A percentile compares a stretch with the other conserved stretches of the same genome.
Conservation (phyloP, 768 basidiomycete genomes). For the Omphalotus guepiniiformis region DNA sequence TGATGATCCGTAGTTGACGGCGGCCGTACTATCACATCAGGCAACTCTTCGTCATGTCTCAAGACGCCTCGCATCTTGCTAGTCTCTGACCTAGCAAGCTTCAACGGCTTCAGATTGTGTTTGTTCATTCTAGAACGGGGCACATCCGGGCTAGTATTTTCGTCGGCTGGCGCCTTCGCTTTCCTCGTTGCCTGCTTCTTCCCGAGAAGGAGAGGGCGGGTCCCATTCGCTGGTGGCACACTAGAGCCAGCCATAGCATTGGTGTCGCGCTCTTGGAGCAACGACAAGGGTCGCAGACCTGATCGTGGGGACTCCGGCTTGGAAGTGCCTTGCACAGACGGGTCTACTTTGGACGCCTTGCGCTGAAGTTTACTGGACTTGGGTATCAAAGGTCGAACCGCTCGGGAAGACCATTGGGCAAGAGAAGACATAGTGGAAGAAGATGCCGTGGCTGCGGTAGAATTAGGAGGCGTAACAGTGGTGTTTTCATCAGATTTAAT, state of each 20-base stretch:
- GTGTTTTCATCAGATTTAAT: constrained; percentile 52
- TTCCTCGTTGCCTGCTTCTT: constrained; percentile 49
- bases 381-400: constrained; percentile 49
- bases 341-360: constrained; percentile 30
- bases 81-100: constrained; percentile 59
- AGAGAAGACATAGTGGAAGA: constrained; percentile 34
- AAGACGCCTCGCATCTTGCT: constrained; percentile 55
- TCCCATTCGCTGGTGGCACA: constrained; percentile 21
- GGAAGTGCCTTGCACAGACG: constrained; percentile 19
- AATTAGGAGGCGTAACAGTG: constrained; percentile 17
- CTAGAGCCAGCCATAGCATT: constrained; percentile 27
- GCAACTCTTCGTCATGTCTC: constrained; percentile 51
- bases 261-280: constrained; percentile 55
- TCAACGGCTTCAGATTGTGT: constrained; percentile 51
- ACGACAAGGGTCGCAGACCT: constrained; percentile 57
- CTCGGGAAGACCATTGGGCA: constrained; percentile 45
- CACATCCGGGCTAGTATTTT: constrained; percentile 27
- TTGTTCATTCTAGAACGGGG: constrained; percentile 31
- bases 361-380: constrained; percentile 46
- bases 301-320: constrained; percentile 38
- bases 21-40: constrained; percentile 58
- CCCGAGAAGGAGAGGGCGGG: constrained; percentile 53
- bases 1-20: constrained; percentile 48
- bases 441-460: constrained; percentile 18
- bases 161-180: constrained; percentile 20